phyloP scores from a whole-genome alignment of 208 protist genomes.

The Leishmania guyanensis region DNA sequence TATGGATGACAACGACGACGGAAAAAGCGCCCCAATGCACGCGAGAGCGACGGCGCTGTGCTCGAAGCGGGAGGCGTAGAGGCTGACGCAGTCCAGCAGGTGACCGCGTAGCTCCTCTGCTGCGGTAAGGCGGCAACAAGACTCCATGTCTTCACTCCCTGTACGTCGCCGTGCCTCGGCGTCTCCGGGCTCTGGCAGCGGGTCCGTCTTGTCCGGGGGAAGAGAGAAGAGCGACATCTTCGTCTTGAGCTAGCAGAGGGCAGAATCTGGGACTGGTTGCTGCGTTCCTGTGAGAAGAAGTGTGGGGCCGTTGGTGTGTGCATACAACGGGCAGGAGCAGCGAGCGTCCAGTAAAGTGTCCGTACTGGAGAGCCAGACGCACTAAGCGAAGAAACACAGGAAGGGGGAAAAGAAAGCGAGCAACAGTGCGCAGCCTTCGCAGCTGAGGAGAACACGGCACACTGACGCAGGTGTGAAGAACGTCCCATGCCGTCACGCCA shows the following conservation, averaged over 20 bases:
- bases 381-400: background rate
- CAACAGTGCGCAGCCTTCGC: background rate
- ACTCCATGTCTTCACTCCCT: background rate
- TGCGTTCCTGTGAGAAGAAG: background rate
- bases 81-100: constrained; percentile 44
- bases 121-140: constrained; percentile 16
- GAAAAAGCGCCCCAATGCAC: background rate
- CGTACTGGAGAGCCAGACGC: background rate
- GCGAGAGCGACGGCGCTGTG: background rate
- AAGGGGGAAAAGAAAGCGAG: background rate
- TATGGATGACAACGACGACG: background rate
- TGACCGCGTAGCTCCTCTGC: constrained; percentile 52
- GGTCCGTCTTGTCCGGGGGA: background rate
- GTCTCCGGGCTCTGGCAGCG: background rate
- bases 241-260: background rate
- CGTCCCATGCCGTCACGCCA: background rate
- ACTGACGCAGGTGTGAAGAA: background rate
- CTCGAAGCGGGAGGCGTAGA: constrained; percentile 34
- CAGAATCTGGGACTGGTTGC: background rate
- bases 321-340: background rate
- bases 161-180: background rate
- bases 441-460: background rate
- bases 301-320: background rate
- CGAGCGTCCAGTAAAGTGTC: background rate
- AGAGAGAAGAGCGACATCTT: background rate